Evolutionary conservation across 176 grass and related monocot species (phyloP), one percentile per base, ranked within the genome.

Genomic region (Themeda triandra): DNA sequence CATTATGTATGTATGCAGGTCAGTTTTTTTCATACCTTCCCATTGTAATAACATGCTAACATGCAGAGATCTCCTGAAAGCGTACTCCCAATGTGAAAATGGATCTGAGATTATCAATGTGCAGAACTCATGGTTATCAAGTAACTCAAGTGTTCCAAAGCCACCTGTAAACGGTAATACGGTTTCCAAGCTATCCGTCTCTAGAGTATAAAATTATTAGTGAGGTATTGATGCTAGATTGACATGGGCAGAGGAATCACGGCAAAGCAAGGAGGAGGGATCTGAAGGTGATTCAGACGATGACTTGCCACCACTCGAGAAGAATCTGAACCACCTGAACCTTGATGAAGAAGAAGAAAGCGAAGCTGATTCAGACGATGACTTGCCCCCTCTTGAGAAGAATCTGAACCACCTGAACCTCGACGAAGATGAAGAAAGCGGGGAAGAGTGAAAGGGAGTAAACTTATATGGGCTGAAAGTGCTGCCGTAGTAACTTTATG

Each of bases 81-180:
- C 92, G 42, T 98, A 98, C 79, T 95, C 95, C 32, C 79, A 86
- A 5, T 98, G 92, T 74, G 84, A 98, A 69, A 93, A 87, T 82
- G 95, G 95, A 28, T 82, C 95, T 18, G 92, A 98, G 78, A 92
- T 98, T 31, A 98, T 98, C 41, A 81, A 81, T 63, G 88, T 93
- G 62, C 95, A 98, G 80, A 98, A 98, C 76, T 92, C 88, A 0
- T 98, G 95, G 95, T 74, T 98, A 75, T 89, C 95, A 84, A 87
- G 88, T 66, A 86, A 92, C 54, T 90, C 90, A 1, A 86, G 91
- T 82, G 77, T 84, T 79, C 75, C 84, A 36, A 94, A 86, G 46
- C 23, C 84, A 72, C 83, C 68, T 42, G 36, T 64, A 86, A 76
- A 86, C 32, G 95, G 95, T 98, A 94, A 21, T 48, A 60, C 60